A percentile compares a stretch with the other conserved stretches of the same genome.
These are phyloP conservation scores for Lentithecium fluviatile DNA, from an alignment of 495 filamentous ascomycete species.

Conservation along the genomic window DNA sequence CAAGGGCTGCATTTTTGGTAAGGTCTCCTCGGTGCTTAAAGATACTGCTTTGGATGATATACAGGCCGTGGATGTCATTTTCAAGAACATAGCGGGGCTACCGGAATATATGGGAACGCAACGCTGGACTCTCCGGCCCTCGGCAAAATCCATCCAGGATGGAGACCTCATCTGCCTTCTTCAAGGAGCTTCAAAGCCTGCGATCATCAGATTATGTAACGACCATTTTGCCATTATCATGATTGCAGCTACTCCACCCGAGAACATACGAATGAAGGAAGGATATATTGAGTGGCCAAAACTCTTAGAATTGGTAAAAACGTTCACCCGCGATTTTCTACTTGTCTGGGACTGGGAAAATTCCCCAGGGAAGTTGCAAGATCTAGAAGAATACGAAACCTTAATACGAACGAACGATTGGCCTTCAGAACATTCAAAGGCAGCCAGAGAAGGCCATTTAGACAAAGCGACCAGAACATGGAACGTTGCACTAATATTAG, in stretches of 20 bases:
- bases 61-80: not conserved
- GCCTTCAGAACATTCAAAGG: too few species aligned
- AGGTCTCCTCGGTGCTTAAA: not conserved
- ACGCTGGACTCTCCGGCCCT: not conserved
- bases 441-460: too few species aligned
- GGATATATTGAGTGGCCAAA: too few species aligned
- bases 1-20: not conserved
- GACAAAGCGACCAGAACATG: too few species aligned
- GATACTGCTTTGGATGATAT: not conserved
- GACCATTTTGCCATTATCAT: not conserved
- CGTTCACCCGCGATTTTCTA: slow-evolving; percentile 28
- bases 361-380: too few species aligned
- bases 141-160: not conserved
- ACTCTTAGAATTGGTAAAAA: slow-evolving; percentile 17
- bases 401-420: too few species aligned
- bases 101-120: not conserved
- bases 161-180: not conserved
- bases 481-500: too few species aligned
- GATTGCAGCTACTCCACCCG: not conserved
- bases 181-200: not conserved
- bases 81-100: not conserved
- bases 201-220: not conserved
- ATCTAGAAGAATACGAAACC: too few species aligned
- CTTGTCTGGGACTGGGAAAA: slow-evolving; percentile 33
- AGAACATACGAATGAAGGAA: too few species aligned